A percentile compares a stretch with the other conserved stretches of the same genome.
Evolutionary conservation across 139 green algal genomes (phyloP).

Genomic region (Picochlorum sp.): DNA sequence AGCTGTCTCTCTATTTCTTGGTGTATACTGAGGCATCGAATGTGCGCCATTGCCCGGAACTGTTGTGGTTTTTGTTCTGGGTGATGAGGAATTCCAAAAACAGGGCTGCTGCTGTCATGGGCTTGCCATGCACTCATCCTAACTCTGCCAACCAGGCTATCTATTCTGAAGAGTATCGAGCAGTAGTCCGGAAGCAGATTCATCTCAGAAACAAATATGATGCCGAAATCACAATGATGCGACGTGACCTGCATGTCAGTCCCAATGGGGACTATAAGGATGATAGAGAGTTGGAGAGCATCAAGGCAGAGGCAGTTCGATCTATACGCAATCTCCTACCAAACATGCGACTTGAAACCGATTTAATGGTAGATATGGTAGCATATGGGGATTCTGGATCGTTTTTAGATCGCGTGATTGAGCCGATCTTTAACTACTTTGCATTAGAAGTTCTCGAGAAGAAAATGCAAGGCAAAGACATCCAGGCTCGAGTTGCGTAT

Average conservation of each 20-base stretch:
- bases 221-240: slow-evolving; percentile 8
- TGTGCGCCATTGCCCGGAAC: slow-evolving; percentile 67
- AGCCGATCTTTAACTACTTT: slow-evolving; percentile 61
- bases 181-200: slow-evolving; percentile 21
- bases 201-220: slow-evolving; percentile 30
- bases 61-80: slow-evolving; percentile 72
- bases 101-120: background rate
- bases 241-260: slow-evolving; percentile 8
- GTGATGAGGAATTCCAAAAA: slow-evolving; percentile 31
- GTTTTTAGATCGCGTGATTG: slow-evolving; percentile 42
- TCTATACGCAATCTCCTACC: slow-evolving; percentile 5
- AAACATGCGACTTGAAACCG: slow-evolving; percentile 7
- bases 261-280: slow-evolving; percentile 17
- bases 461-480: slow-evolving; percentile 34
- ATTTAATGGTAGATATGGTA: slow-evolving; percentile 43
- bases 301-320: background rate
- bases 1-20: slow-evolving; percentile 73
- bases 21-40: slow-evolving; percentile 73
- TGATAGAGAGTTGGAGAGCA: background rate
- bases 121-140: background rate
- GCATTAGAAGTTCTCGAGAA: slow-evolving; percentile 40
- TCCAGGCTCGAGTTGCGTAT: slow-evolving; percentile 53
- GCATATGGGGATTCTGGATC: slow-evolving; percentile 40
- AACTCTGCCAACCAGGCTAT: background rate
- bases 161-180: slow-evolving; percentile 10